These are phyloP conservation scores for Rhododendron simsii DNA, from an alignment of 148 eudicot species.

Conservation along the genomic window DNA sequence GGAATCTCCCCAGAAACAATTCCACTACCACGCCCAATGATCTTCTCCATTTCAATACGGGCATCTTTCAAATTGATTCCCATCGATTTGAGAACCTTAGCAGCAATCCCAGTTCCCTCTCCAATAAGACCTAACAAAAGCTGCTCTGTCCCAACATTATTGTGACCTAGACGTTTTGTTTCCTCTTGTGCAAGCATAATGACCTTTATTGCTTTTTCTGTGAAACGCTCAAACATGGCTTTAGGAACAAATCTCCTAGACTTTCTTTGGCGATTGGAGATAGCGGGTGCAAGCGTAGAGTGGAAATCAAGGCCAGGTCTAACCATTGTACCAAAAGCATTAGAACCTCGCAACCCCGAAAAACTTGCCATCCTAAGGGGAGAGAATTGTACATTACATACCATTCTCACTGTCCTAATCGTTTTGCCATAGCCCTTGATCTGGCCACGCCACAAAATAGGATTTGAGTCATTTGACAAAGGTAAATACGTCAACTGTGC, in stretches of 20 bases:
- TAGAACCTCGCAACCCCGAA: constrained; percentile 59
- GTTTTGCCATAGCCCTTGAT: constrained; percentile 46
- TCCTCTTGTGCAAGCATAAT: constrained; percentile 99
- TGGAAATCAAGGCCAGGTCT: constrained; percentile 42
- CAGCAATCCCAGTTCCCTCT: constrained; percentile 99
- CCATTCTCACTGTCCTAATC: constrained; percentile 39
- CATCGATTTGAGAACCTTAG: constrained; percentile 95
- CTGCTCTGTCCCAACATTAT: constrained; percentile 95
- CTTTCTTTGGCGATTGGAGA: constrained; percentile 41
- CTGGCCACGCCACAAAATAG: constrained; percentile 41
- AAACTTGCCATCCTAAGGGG: constrained; percentile 47
- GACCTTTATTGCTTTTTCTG: constrained; percentile 93
- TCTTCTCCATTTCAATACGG: constrained; percentile 94
- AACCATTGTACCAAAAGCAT: constrained; percentile 51
- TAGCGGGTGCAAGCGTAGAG: constrained; percentile 51
- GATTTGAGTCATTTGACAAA: constrained; percentile 28
- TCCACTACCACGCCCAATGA: constrained; percentile 93
- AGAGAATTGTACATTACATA: constrained; percentile 38
- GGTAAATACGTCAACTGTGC: constrained; percentile 60
- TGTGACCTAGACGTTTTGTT: constrained; percentile 87
- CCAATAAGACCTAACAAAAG: constrained; percentile 90
- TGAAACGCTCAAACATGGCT: constrained; percentile 95
- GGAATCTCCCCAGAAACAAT: constrained; percentile 92
- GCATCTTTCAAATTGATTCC: constrained; percentile 93
- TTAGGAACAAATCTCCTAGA: constrained; percentile 48